These are phyloP conservation scores for Ophiostoma australiae DNA, from an alignment of 2,329 filamentous ascomycete species.

Conservation along the genomic window DNA sequence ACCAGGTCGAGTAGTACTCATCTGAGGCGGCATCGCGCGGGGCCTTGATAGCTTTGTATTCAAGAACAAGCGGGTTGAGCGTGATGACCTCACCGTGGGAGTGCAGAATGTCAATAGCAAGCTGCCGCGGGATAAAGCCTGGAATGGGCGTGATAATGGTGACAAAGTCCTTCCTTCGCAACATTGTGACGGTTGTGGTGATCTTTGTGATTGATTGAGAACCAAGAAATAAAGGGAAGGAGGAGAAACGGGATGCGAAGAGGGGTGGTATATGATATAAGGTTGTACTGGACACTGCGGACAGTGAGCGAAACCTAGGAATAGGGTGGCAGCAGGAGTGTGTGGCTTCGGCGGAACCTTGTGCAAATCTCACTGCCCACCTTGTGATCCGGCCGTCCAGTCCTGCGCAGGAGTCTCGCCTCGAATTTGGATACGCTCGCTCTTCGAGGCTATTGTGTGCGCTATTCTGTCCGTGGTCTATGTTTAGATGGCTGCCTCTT, in stretches of 20 bases:
- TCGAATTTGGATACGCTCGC: not conserved
- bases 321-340: not conserved
- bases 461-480: not conserved
- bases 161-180: conserved; percentile 60
- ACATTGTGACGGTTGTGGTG: conserved; percentile 29
- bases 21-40: conserved; percentile 63
- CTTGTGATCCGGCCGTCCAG: not conserved
- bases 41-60: conserved; percentile 58
- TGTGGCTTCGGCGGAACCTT: conserved; percentile 8
- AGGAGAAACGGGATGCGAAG: not conserved
- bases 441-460: not conserved
- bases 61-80: conserved; percentile 63
- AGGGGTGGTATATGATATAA: not conserved
- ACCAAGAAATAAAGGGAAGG: not conserved
- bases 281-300: not conserved
- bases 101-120: conserved; percentile 68
- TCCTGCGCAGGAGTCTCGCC: not conserved
- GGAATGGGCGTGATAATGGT: conserved; percentile 67
- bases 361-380: conserved; percentile 7
- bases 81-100: conserved; percentile 66
- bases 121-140: conserved; percentile 63
- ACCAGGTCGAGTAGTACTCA: conserved; percentile 70
- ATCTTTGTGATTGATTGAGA: conserved; percentile 17
- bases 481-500: conserved; percentile 6
- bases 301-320: not conserved